Percentiles rank a stretch among this genome's conserved stretches.
Evolutionary conservation across 2,329 filamentous ascomycete genomes (phyloP).

Genomic region (Zymoseptoria passerinii): DNA sequence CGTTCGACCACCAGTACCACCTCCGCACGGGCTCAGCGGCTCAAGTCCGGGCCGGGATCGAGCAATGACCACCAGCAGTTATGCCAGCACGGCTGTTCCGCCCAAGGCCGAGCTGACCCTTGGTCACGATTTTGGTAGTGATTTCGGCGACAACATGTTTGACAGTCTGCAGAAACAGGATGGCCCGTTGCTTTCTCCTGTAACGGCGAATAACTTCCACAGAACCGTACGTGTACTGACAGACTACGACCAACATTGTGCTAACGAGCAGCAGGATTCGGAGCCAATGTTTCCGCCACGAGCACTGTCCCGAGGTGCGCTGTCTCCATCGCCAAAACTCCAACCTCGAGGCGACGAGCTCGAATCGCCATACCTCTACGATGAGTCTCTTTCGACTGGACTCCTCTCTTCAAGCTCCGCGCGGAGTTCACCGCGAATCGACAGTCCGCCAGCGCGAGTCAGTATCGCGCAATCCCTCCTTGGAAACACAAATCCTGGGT

Average conservation of each 20-base stretch:
- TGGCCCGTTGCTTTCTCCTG: constrained; percentile 14
- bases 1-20: constrained; percentile 13
- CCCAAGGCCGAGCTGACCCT: constrained; percentile 22
- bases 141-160: constrained; percentile 32
- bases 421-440: constrained; percentile 24
- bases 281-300: constrained; percentile 28
- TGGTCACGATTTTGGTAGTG: constrained; percentile 26
- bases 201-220: constrained; percentile 11
- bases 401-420: constrained; percentile 20
- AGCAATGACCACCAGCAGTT: constrained; percentile 32
- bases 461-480: constrained; percentile 24
- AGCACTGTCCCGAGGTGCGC: constrained; percentile 24
- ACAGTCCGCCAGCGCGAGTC: constrained; percentile 11
- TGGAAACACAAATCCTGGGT: constrained; percentile 23
- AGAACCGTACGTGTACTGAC: constrained; percentile 11
- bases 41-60: constrained; percentile 33
- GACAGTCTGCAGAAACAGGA: constrained; percentile 22
- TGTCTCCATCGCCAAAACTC: constrained; percentile 20
- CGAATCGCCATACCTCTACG: constrained; percentile 27
- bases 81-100: constrained; percentile 34
- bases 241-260: background rate
- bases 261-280: constrained; percentile 22
- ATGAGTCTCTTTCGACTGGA: constrained; percentile 26
- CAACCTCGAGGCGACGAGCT: constrained; percentile 16
- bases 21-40: constrained; percentile 8